Evolutionary conservation across 2,329 filamentous ascomycete genomes (phyloP).

Genomic region (Fusarium duplospermum): DNA sequence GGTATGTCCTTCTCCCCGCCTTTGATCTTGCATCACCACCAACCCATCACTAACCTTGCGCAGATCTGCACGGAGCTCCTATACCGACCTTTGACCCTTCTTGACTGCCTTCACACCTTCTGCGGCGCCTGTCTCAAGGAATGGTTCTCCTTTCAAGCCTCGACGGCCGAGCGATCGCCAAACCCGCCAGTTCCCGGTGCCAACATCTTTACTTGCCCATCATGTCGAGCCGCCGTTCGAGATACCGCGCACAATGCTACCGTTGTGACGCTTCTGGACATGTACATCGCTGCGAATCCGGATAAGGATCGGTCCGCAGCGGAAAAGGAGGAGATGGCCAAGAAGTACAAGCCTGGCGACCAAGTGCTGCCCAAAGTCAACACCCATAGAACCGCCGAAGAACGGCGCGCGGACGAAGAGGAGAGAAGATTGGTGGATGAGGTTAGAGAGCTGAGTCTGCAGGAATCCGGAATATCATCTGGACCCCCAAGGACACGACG

Average conservation of each 20-base stretch:
- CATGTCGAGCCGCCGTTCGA: slow-evolving; percentile 87
- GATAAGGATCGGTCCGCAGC: slow-evolving; percentile 74
- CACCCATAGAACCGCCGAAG: slow-evolving; percentile 61
- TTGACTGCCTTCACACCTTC: slow-evolving; percentile 95
- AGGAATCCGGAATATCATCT: slow-evolving; percentile 68
- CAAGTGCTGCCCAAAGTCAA: slow-evolving; percentile 76
- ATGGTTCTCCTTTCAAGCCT: slow-evolving; percentile 89
- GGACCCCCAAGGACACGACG: slow-evolving; percentile 46
- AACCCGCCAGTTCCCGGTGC: slow-evolving; percentile 61
- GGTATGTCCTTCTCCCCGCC: slow-evolving; percentile 61
- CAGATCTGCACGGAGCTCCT: slow-evolving; percentile 97
- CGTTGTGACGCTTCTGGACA: slow-evolving; percentile 88
- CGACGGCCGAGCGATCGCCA: slow-evolving; percentile 64
- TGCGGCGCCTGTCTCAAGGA: slow-evolving; percentile 95
- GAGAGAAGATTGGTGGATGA: slow-evolving; percentile 78
- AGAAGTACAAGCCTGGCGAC: slow-evolving; percentile 84
- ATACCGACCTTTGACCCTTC: slow-evolving; percentile 88
- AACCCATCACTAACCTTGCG: slow-evolving; percentile 29
- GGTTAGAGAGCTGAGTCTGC: slow-evolving; percentile 78
- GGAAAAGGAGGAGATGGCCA: slow-evolving; percentile 81
- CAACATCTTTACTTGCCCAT: slow-evolving; percentile 84
- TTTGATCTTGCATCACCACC: slow-evolving; percentile 18
- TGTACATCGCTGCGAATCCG: slow-evolving; percentile 85
- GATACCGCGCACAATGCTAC: slow-evolving; percentile 92
- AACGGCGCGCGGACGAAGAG: slow-evolving; percentile 69